phyloP scores from a whole-genome alignment of 305 asterid genomes.

The Salvia sclarea region DNA sequence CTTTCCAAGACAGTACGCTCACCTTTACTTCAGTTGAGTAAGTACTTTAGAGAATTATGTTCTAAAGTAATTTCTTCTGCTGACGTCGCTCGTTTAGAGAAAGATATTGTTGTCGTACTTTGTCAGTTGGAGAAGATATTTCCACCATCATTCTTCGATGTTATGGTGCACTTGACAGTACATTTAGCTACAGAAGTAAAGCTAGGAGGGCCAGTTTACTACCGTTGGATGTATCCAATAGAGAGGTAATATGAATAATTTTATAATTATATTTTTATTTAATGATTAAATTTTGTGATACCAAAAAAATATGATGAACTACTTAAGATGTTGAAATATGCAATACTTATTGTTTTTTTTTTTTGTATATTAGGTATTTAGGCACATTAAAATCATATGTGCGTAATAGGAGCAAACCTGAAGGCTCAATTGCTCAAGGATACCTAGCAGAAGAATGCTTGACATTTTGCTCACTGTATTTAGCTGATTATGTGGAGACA shows the following conservation, averaged over 20 bases:
- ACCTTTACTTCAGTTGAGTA: not conserved
- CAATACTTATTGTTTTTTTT: not conserved
- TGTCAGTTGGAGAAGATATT: slow-evolving; percentile 17
- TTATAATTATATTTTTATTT: not conserved
- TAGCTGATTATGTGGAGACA: slow-evolving; percentile 15
- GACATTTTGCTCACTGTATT: slow-evolving; percentile 4
- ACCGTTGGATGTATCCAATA: slow-evolving; percentile 8
- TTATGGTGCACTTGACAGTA: not conserved
- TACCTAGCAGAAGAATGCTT: slow-evolving; percentile 2
- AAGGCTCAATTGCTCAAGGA: slow-evolving; percentile 14
- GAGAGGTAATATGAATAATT: not conserved
- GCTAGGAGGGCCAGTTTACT: not conserved
- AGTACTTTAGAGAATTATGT: slow-evolving; percentile 2
- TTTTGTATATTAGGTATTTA: not conserved
- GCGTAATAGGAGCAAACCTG: slow-evolving; percentile 8
- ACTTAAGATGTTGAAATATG: no score
- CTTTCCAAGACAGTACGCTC: not conserved
- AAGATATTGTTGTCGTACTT: not conserved
- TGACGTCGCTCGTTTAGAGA: not conserved
- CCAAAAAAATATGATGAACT: no score
- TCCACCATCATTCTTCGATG: slow-evolving; percentile 12
- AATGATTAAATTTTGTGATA: no score
- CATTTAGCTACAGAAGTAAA: slow-evolving; percentile 13
- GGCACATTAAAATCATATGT: slow-evolving; percentile 12
- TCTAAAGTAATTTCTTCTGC: not conserved